Percentiles rank a stretch among this genome's conserved stretches.
These are phyloP conservation scores for Fusarium sp. DNA, from an alignment of 2,329 filamentous ascomycete genomes.

Conservation along the genomic window DNA sequence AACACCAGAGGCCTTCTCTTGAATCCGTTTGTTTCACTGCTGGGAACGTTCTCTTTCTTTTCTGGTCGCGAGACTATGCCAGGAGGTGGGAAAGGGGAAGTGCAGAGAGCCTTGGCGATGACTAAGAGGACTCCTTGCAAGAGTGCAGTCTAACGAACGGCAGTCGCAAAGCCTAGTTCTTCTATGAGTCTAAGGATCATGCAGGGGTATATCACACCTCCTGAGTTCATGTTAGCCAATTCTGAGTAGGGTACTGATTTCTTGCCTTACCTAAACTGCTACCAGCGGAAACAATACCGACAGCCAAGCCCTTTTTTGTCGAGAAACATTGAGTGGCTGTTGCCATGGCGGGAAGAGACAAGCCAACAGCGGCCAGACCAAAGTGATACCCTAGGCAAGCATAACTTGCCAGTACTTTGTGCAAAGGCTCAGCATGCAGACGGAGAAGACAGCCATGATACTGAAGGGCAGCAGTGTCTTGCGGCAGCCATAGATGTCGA, in stretches of 20 bases:
- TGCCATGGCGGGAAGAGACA: neutral
- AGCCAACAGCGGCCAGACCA: neutral
- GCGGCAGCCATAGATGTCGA: neutral
- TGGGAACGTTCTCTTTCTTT: neutral
- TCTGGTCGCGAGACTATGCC: neutral
- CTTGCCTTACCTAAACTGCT: neutral
- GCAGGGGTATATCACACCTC: neutral
- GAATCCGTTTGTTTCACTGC: neutral
- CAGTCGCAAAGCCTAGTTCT: neutral
- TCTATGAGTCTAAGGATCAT: neutral
- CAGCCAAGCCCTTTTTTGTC: neutral
- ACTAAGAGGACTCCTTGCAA: neutral
- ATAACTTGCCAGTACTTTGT: neutral
- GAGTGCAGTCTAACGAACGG: neutral
- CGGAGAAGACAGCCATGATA: neutral
- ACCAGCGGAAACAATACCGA: neutral
- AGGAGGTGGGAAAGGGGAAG: neutral
- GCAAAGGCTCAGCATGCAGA: neutral
- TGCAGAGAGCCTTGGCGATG: neutral
- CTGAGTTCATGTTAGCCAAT: neutral
- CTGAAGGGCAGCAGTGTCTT: neutral
- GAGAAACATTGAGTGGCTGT: slow-evolving; percentile 1
- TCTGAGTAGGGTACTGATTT: neutral
- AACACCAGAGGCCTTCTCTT: neutral
- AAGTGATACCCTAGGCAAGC: neutral